A percentile compares a stretch with the other conserved stretches of the same genome.
These are phyloP conservation scores for Suillus placidus DNA, from an alignment of 768 basidiomycete species.

Conservation along the genomic window DNA sequence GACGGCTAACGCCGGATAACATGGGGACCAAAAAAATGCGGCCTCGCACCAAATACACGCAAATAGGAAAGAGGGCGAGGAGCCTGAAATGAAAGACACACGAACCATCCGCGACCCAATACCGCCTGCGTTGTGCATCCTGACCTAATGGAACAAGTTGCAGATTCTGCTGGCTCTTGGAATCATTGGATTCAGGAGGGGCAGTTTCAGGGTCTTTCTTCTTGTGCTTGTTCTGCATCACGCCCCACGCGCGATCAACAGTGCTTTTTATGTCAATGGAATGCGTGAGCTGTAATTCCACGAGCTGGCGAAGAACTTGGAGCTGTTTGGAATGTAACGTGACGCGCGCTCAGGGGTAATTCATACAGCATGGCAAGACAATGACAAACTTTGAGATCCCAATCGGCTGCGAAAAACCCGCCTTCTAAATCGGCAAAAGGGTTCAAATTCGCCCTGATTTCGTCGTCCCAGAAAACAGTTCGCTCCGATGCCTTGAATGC, in stretches of 20 bases:
- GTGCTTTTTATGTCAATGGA: conserved; percentile 65
- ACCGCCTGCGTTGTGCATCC: conserved; percentile 74
- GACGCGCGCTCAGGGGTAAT: conserved; percentile 33
- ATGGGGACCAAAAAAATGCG: conserved; percentile 47
- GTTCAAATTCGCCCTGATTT: conserved; percentile 65
- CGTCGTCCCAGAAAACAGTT: conserved; percentile 81
- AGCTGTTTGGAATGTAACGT: conserved; percentile 50
- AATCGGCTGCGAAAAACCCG: conserved; percentile 80
- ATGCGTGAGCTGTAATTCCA: conserved; percentile 80
- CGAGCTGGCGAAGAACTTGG: conserved; percentile 79
- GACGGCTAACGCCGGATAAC: conserved; percentile 41
- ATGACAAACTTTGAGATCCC: conserved; percentile 76
- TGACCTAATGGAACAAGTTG: conserved; percentile 76
- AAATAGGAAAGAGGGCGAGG: conserved; percentile 54
- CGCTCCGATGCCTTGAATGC: conserved; percentile 74
- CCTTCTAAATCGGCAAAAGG: conserved; percentile 67
- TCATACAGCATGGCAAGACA: conserved; percentile 26
- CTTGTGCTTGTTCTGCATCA: conserved; percentile 82
- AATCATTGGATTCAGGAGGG: conserved; percentile 60
- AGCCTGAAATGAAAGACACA: conserved; percentile 46
- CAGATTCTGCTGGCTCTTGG: conserved; percentile 66
- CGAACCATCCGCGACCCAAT: conserved; percentile 90
- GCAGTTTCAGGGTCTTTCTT: conserved; percentile 65
- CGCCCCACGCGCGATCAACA: conserved; percentile 88
- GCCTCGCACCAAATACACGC: conserved; percentile 67